phyloP scores from a whole-genome alignment of 345 rosid genomes.

The Euclidium syriacum region DNA sequence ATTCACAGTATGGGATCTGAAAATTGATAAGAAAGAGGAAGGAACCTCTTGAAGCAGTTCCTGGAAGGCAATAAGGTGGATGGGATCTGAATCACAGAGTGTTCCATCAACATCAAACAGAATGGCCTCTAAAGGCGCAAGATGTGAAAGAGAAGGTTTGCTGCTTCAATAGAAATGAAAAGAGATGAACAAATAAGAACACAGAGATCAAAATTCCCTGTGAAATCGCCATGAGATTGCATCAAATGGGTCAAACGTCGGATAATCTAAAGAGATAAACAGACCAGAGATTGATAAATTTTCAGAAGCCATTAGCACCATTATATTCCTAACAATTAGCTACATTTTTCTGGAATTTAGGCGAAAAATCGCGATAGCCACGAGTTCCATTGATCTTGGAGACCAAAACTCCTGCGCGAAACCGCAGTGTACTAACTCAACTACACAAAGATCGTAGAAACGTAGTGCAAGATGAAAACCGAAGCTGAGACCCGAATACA shows the following conservation, averaged over 20 bases:
- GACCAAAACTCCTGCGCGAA: not conserved
- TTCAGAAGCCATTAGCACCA: not conserved
- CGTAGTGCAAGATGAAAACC: not conserved
- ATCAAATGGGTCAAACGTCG: not conserved
- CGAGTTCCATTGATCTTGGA: conserved; percentile 19
- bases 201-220: not conserved
- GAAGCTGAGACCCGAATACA: not conserved
- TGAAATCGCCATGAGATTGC: not conserved
- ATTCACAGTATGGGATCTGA: not conserved
- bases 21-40: not conserved
- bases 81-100: conserved; percentile 92
- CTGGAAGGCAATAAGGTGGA: conserved; percentile 60
- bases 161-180: conserved; percentile 33
- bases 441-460: not conserved
- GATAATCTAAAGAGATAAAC: not conserved
- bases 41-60: conserved; percentile 74
- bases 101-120: conserved; percentile 96
- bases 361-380: not conserved
- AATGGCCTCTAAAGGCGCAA: conserved; percentile 75
- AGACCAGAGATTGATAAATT: not conserved
- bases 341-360: not conserved
- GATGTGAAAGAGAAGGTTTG: conserved; percentile 43
- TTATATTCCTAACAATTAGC: not conserved
- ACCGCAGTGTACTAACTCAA: not conserved
- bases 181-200: not conserved